Percentiles rank a stretch among this genome's conserved stretches.
phyloP scores from a whole-genome alignment of 169 alveolate species.

The Cystoisospora suis region DNA sequence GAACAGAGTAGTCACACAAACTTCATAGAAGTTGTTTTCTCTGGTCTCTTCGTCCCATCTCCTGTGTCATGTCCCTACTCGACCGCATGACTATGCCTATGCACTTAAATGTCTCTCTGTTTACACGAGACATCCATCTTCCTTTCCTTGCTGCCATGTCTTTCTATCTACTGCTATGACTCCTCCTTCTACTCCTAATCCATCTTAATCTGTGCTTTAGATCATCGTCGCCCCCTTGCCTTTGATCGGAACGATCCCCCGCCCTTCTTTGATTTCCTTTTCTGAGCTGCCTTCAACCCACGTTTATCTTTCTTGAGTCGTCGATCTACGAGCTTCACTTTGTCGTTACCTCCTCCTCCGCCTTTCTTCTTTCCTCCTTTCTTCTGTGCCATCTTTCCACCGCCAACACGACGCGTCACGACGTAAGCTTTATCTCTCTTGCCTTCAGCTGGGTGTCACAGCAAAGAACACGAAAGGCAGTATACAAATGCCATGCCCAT shows the following conservation, averaged over 20 bases:
- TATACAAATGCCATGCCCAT: background rate
- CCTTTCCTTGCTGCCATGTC: no score
- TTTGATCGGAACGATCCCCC: background rate
- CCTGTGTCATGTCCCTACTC: no score
- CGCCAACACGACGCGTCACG: constrained; percentile 53
- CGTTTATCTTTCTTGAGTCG: constrained; percentile 69
- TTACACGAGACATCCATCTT: no score
- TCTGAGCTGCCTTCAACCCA: constrained; percentile 34
- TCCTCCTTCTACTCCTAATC: no score
- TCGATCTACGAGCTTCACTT: constrained; percentile 64
- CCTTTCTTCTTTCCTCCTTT: constrained; percentile 6
- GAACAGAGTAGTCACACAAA: no score
- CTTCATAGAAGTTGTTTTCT: no score
- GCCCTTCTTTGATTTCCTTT: background rate
- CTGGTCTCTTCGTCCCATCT: no score
- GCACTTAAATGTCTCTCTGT: no score
- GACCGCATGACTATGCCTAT: no score
- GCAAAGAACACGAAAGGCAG: no score
- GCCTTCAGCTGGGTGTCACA: background rate
- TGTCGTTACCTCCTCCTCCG: constrained; percentile 6
- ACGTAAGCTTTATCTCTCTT: constrained; percentile 10
- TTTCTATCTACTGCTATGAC: no score
- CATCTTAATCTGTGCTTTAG: no score
- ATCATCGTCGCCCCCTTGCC: background rate
- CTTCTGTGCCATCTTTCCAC: constrained; percentile 17